phyloP scores from a whole-genome alignment of 2,329 filamentous ascomycete genomes.

The Tolypocladium album region DNA sequence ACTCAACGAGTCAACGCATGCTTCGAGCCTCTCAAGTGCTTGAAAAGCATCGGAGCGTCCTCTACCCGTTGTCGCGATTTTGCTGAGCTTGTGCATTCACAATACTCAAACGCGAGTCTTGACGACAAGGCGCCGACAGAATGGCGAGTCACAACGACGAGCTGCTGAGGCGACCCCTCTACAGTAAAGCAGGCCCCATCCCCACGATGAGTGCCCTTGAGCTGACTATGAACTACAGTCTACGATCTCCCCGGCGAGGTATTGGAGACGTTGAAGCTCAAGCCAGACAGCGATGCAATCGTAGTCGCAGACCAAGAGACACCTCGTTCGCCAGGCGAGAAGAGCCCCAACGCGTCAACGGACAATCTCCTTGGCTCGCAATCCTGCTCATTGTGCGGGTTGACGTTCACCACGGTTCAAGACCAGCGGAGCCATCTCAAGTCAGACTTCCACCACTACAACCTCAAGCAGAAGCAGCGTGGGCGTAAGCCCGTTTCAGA shows the following conservation, averaged over 20 bases:
- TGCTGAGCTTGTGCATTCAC: background rate
- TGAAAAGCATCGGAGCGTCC: background rate
- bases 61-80: background rate
- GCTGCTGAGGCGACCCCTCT: conserved; percentile 38
- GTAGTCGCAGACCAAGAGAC: conserved; percentile 9
- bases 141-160: conserved; percentile 24
- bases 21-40: background rate
- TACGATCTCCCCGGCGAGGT: conserved; percentile 75
- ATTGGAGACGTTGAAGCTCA: conserved; percentile 51
- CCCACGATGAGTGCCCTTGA: background rate
- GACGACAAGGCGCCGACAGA: conserved; percentile 7
- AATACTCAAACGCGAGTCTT: background rate
- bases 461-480: conserved; percentile 82
- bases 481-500: conserved; percentile 65
- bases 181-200: conserved; percentile 24
- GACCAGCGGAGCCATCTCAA: conserved; percentile 81
- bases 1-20: background rate
- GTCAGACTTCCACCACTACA: conserved; percentile 89
- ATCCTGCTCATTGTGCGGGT: conserved; percentile 69
- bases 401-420: conserved; percentile 58
- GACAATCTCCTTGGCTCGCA: conserved; percentile 48
- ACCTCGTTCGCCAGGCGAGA: conserved; percentile 11
- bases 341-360: conserved; percentile 13
- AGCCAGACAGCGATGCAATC: conserved; percentile 19
- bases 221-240: conserved; percentile 37